Percentiles rank a stretch among this genome's conserved stretches.
phyloP scores from a whole-genome alignment of 2,329 filamentous ascomycete genomes.

The Xylaria sp. region DNA sequence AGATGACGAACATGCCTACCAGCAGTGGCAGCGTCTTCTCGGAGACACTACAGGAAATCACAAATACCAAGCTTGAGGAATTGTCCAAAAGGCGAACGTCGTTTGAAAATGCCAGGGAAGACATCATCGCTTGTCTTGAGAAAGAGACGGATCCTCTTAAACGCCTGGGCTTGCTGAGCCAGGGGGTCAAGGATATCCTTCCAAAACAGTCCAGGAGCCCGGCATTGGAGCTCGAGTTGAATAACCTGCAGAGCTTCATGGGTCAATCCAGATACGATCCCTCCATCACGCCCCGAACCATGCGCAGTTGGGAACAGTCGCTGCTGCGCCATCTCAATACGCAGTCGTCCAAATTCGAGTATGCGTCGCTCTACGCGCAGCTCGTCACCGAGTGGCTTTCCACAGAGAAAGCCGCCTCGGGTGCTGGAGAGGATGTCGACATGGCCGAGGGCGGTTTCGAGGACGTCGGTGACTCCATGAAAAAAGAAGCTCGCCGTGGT shows the following conservation, averaged over 20 bases:
- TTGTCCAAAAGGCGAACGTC: constrained; percentile 54
- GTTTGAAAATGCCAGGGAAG: constrained; percentile 53
- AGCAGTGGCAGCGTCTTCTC: constrained; percentile 54
- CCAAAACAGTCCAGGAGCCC: constrained; percentile 43
- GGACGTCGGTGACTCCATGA: constrained; percentile 54
- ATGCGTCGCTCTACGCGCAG: constrained; percentile 58
- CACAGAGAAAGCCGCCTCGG: constrained; percentile 42
- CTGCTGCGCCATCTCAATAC: constrained; percentile 54
- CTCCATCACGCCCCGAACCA: constrained; percentile 52
- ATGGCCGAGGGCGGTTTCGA: constrained; percentile 56
- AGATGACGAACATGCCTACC: constrained; percentile 42
- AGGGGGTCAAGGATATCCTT: constrained; percentile 52
- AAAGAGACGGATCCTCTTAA: constrained; percentile 44
- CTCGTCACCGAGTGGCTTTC: constrained; percentile 62
- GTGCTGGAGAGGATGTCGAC: constrained; percentile 34
- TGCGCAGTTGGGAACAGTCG: constrained; percentile 51
- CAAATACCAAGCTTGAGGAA: constrained; percentile 57
- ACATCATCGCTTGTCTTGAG: constrained; percentile 47
- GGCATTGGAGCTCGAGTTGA: constrained; percentile 50
- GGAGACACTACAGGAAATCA: constrained; percentile 57
- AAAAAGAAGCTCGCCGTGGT: constrained; percentile 54
- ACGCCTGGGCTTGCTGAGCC: constrained; percentile 50
- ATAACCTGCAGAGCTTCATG: constrained; percentile 56
- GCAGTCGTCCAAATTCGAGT: constrained; percentile 57
- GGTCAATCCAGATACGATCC: constrained; percentile 55